Conservation (phyloP, 2,329 filamentous ascomycete species). For the Ophiobolus disseminans region DNA sequence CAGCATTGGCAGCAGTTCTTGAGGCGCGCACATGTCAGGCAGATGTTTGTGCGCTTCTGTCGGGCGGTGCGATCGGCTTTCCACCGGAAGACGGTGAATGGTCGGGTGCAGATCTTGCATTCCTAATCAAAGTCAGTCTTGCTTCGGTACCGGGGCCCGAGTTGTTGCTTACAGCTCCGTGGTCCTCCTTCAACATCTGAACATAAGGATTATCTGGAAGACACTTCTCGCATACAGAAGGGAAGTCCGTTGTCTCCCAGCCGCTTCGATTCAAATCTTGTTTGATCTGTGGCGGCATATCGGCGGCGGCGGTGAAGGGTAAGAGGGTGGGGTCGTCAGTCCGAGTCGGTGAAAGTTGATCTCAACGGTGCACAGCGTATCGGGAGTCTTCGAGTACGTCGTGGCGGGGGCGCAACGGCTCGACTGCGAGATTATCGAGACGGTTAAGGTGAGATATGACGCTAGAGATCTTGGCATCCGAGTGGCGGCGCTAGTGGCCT, state of each 20-base stretch:
- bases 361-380: background rate
- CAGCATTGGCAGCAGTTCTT: conserved; percentile 99
- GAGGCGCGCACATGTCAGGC: conserved; percentile 91
- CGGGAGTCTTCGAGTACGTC: conserved; percentile 15
- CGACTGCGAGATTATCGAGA: background rate
- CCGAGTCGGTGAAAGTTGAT: background rate
- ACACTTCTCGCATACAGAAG: conserved; percentile 89
- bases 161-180: conserved; percentile 77
- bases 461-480: conserved; percentile 22
- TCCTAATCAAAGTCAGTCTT: conserved; percentile 58
- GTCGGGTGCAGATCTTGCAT: conserved; percentile 81
- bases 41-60: conserved; percentile 93
- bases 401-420: conserved; percentile 19
- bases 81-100: conserved; percentile 96
- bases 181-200: conserved; percentile 98
- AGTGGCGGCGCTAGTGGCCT: conserved; percentile 20
- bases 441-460: conserved; percentile 16
- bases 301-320: background rate
- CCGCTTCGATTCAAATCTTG: conserved; percentile 94
- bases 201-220: conserved; percentile 97
- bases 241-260: conserved; percentile 93
- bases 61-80: conserved; percentile 89
- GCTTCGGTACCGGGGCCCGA: background rate
- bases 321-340: background rate
- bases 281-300: conserved; percentile 91